A percentile compares a stretch with the other conserved stretches of the same genome.
Conservation (phyloP, 2,329 filamentous ascomycete species). For the Beauveria pseudobassiana region DNA sequence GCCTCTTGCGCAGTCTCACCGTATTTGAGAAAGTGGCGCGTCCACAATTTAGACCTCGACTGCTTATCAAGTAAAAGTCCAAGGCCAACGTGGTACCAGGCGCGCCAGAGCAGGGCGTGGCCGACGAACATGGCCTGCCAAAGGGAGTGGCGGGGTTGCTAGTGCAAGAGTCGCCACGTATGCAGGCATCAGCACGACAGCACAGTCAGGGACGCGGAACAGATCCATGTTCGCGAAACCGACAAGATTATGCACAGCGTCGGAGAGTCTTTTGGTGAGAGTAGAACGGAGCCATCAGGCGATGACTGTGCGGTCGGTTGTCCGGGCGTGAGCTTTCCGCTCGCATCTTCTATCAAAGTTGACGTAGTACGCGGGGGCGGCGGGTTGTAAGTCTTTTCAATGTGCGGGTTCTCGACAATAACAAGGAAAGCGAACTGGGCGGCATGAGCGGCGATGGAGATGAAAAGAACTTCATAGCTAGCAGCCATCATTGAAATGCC, state of each 20-base stretch:
- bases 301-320: constrained; percentile 13
- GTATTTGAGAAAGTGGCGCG: constrained; percentile 93
- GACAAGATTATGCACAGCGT: constrained; percentile 73
- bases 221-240: constrained; percentile 80
- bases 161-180: constrained; percentile 69
- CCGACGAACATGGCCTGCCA: constrained; percentile 74
- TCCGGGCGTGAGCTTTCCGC: constrained; percentile 21
- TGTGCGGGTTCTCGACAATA: constrained; percentile 91
- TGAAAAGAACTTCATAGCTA: constrained; percentile 95
- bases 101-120: constrained; percentile 74
- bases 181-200: constrained; percentile 66
- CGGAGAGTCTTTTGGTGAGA: constrained; percentile 36
- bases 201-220: constrained; percentile 78
- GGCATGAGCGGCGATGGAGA: constrained; percentile 89
- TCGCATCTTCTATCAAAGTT: constrained; percentile 25
- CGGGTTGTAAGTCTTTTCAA: constrained; percentile 94
- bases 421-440: constrained; percentile 91
- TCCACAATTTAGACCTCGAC: constrained; percentile 89
- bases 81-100: constrained; percentile 88
- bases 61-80: constrained; percentile 79
- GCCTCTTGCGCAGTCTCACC: constrained; percentile 86
- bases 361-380: constrained; percentile 63
- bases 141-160: constrained; percentile 67
- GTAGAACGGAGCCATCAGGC: constrained; percentile 19
- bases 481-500: constrained; percentile 97